These are phyloP conservation scores for Fusarium beomiforme DNA, from an alignment of 2,329 filamentous ascomycete genomes.

Conservation along the genomic window DNA sequence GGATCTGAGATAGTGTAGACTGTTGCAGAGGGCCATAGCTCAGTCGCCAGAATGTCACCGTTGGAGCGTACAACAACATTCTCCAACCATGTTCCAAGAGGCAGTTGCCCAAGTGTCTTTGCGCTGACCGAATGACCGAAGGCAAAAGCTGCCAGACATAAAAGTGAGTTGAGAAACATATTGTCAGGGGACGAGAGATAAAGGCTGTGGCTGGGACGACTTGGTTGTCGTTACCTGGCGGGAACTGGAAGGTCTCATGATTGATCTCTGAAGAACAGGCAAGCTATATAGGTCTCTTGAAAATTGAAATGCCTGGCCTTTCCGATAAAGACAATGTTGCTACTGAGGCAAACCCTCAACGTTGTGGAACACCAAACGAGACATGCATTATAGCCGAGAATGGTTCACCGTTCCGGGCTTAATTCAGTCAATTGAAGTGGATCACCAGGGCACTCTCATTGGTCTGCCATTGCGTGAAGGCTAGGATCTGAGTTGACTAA, in stretches of 20 bases:
- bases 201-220: neutral
- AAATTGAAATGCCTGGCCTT: neutral
- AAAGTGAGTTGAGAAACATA: neutral
- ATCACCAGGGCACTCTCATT: no score
- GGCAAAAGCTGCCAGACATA: neutral
- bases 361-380: neutral
- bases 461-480: no score
- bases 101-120: neutral
- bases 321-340: neutral
- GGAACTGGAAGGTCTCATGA: no score
- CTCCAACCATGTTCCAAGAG: neutral
- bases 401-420: neutral
- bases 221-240: neutral
- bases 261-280: neutral
- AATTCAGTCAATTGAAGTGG: neutral
- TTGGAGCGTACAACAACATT: neutral
- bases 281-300: neutral
- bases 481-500: neutral
- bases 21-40: conserved; percentile 4
- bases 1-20: neutral
- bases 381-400: neutral
- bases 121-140: neutral
- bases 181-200: neutral
- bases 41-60: neutral
- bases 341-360: neutral